Conservation (phyloP, 352 stramenopile species). For the Peronospora farinosa region DNA sequence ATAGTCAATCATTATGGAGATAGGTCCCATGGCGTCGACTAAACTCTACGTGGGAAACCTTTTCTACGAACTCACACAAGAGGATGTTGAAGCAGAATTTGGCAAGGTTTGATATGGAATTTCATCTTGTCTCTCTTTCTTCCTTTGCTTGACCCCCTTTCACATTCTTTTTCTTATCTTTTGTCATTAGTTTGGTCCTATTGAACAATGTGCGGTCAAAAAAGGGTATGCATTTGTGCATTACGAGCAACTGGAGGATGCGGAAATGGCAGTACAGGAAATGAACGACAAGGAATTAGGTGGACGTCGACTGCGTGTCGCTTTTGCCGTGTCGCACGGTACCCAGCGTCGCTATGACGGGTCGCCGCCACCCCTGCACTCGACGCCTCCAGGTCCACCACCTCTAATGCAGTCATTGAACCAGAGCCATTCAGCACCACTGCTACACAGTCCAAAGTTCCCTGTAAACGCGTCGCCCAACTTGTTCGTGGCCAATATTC, state of each 20-base stretch:
- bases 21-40: conserved; percentile 31
- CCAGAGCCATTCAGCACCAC: conserved; percentile 11
- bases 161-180: neutral
- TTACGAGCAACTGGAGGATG: conserved; percentile 40
- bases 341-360: conserved; percentile 27
- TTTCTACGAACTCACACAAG: conserved; percentile 41
- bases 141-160: neutral
- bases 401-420: conserved; percentile 2
- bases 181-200: conserved; percentile 36
- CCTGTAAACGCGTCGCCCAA: conserved; percentile 31
- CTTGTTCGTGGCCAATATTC: conserved; percentile 63
- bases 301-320: conserved; percentile 39
- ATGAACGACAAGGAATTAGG: conserved; percentile 49
- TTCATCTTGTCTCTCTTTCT: too few species aligned
- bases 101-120: too few species aligned
- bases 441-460: conserved; percentile 18
- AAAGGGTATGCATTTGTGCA: conserved; percentile 55
- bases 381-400: neutral
- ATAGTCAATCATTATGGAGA: conserved; percentile 8
- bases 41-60: conserved; percentile 69
- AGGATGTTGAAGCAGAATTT: conserved; percentile 45
- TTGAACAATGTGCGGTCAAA: conserved; percentile 49
- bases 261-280: conserved; percentile 37
- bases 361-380: conserved; percentile 10
- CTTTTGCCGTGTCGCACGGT: conserved; percentile 34